These are phyloP conservation scores for Paraconiothyrium brasiliense DNA, from an alignment of 2,329 filamentous ascomycete genomes.

Conservation along the genomic window DNA sequence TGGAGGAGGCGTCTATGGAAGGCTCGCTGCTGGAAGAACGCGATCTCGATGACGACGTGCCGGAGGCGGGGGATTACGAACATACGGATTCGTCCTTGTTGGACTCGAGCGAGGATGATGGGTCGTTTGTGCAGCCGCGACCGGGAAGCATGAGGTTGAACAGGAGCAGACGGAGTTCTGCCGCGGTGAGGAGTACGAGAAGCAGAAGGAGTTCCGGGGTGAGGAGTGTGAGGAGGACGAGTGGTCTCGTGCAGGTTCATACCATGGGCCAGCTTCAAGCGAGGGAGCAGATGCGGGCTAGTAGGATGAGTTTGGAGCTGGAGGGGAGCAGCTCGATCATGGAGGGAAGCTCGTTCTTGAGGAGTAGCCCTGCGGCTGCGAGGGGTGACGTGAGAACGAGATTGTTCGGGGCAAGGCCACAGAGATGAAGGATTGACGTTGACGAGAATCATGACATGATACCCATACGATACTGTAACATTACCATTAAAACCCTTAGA, in stretches of 20 bases:
- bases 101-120: conserved; percentile 45
- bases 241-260: conserved; percentile 14
- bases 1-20: conserved; percentile 59
- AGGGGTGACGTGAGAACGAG: conserved; percentile 40
- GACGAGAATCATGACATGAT: conserved; percentile 14
- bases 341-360: conserved; percentile 49
- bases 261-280: conserved; percentile 7
- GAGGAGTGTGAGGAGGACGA: conserved; percentile 18
- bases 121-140: conserved; percentile 31
- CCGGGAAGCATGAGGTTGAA: conserved; percentile 27
- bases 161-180: conserved; percentile 31
- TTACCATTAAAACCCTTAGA: neutral
- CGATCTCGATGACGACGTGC: conserved; percentile 61
- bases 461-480: neutral
- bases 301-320: conserved; percentile 42
- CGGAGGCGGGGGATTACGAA: conserved; percentile 63
- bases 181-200: conserved; percentile 28
- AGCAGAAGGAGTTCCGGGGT: conserved; percentile 24
- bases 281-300: conserved; percentile 16
- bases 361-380: conserved; percentile 45
- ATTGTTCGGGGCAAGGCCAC: conserved; percentile 36
- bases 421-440: conserved; percentile 20
- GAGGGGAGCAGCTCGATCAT: conserved; percentile 49
- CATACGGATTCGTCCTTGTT: conserved; percentile 64
- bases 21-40: conserved; percentile 59